These are phyloP conservation scores for Acer campestre DNA, from an alignment of 345 rosid genomes.

Conservation along the genomic window DNA sequence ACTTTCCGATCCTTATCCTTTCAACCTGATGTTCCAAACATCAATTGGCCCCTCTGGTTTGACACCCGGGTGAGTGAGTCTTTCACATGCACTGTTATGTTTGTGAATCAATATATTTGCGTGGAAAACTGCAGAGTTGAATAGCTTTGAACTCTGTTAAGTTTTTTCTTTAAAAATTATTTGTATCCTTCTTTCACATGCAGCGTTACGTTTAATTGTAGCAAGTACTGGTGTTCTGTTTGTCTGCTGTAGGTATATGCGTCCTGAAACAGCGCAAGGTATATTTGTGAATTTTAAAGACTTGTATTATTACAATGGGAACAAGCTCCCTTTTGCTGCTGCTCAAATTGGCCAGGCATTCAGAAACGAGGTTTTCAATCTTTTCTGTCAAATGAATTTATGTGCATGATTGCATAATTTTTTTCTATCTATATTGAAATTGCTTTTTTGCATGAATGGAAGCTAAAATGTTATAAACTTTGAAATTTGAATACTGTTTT, in stretches of 20 bases:
- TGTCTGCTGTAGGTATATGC: constrained; percentile 70
- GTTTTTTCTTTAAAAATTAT: no score
- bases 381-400: constrained; percentile 2
- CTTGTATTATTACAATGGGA: constrained; percentile 85
- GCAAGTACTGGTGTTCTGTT: not conserved
- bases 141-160: no score
- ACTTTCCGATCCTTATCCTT: constrained; percentile 91
- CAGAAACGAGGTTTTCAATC: constrained; percentile 76
- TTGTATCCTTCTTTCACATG: not conserved
- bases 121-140: no score
- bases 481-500: not conserved
- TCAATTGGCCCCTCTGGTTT: constrained; percentile 95
- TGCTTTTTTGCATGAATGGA: not conserved
- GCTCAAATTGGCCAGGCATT: constrained; percentile 99
- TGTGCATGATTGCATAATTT: not conserved
- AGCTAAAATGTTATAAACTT: not conserved
- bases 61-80: constrained; percentile 78
- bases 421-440: not conserved
- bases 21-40: constrained; percentile 95
- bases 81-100: not conserved
- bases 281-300: constrained; percentile 93
- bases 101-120: not conserved
- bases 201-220: not conserved
- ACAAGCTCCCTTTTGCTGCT: constrained; percentile 94
- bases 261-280: constrained; percentile 99